Conservation (phyloP, 176 grass and related monocot species). For the Chrysopogon serrulatus region DNA sequence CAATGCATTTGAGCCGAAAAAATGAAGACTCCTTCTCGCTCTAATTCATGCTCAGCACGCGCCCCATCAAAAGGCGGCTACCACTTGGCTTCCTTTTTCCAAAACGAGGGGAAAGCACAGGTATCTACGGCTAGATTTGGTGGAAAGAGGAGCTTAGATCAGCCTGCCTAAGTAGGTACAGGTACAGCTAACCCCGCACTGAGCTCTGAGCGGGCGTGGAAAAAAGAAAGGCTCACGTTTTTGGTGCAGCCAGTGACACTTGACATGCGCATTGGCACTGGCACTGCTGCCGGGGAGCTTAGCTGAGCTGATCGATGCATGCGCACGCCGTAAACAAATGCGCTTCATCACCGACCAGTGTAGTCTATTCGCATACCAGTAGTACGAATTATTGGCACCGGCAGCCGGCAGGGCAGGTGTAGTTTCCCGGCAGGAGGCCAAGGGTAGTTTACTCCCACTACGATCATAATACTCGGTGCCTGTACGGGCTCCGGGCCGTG, state of each 20-base stretch:
- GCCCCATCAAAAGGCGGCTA: background rate
- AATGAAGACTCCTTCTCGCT: background rate
- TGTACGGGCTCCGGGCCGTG: too few species aligned
- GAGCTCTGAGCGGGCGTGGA: background rate
- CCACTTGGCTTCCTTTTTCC: background rate
- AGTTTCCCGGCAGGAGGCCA: constrained; percentile 49
- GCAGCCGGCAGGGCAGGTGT: constrained; percentile 9
- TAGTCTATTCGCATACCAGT: background rate
- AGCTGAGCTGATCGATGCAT: constrained; percentile 7
- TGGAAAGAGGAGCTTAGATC: constrained; percentile 33
- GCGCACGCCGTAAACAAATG: constrained; percentile 24
- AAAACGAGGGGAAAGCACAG: constrained; percentile 9
- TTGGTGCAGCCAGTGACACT: constrained; percentile 9
- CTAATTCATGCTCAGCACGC: background rate
- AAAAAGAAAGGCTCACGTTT: constrained; percentile 10
- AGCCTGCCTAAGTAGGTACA: constrained; percentile 27
- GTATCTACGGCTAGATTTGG: constrained; percentile 40
- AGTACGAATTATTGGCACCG: background rate
- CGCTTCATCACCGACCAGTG: constrained; percentile 11
- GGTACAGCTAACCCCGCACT: constrained; percentile 53
- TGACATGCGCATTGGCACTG: background rate
- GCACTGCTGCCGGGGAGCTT: background rate
- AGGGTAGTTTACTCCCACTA: constrained; percentile 13
- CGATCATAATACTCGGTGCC: constrained; percentile 6
- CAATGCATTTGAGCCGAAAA: background rate